A percentile compares a stretch with the other conserved stretches of the same genome.
Evolutionary conservation across 2,329 filamentous ascomycete species (phyloP).

Genomic region (Monilinia polystroma): DNA sequence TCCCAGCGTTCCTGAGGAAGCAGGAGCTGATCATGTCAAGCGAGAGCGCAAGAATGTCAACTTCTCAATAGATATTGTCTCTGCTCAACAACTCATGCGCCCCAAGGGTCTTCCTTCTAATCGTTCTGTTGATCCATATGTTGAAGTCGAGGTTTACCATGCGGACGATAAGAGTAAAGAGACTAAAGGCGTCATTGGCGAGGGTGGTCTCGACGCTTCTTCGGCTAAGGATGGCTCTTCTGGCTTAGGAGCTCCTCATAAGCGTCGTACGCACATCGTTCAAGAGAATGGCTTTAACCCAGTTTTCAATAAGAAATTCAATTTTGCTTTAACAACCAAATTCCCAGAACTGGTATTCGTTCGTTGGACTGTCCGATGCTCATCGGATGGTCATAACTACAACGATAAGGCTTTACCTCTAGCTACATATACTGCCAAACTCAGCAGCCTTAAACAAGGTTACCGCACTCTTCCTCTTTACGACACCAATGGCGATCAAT

Average conservation of each 20-base stretch:
- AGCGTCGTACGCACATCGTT: conserved; percentile 76
- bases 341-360: conserved; percentile 92
- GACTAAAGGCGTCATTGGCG: conserved; percentile 66
- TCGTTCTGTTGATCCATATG: conserved; percentile 82
- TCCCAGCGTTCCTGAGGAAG: conserved; percentile 51
- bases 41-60: conserved; percentile 78
- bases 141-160: conserved; percentile 92
- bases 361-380: conserved; percentile 87
- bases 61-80: conserved; percentile 86
- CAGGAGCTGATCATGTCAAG: conserved; percentile 56
- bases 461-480: conserved; percentile 90
- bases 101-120: conserved; percentile 70
- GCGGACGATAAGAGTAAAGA: conserved; percentile 93
- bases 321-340: conserved; percentile 85
- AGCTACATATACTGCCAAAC: conserved; percentile 89
- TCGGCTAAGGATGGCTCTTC: conserved; percentile 59
- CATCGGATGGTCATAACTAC: conserved; percentile 69
- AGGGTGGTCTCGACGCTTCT: conserved; percentile 65
- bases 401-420: conserved; percentile 65
- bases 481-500: conserved; percentile 86
- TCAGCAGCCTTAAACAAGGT: conserved; percentile 83
- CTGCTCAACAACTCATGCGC: conserved; percentile 90
- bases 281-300: conserved; percentile 93
- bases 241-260: conserved; percentile 69
- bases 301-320: conserved; percentile 75